Base-by-base conservation (phyloP, 495 filamentous ascomycete species). In the Aspergillus avenaceus region DNA sequence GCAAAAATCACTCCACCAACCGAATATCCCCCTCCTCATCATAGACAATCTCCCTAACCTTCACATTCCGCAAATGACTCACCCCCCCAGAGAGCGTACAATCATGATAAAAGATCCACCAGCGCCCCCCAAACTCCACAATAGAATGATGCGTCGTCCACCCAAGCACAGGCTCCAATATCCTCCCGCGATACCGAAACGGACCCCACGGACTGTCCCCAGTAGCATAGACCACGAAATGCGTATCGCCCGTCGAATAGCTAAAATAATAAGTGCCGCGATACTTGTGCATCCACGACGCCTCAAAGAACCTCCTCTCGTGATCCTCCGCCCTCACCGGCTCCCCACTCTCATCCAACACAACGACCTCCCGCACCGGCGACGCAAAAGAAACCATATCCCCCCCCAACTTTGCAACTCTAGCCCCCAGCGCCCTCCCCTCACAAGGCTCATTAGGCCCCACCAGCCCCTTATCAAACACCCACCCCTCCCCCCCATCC, bases 141-240 rank as follows among this genome's bases (percentile, higher is more conserved):
- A 90, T 84, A n/a, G 80, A 84, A 67, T 88, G 85, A 70, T 88
- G 85, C 47, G 86, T 90, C 38, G 86, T 90, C 86, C 86, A 90
- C 5, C 86, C 85, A 3, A 84, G 57, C 51, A 88, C 86, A 2
- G 85, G 86, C 72, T 90, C 84, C 44, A 90, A 63, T 50, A 90
- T 84, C 29, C 80, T 65, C 2, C 85, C 85, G 6, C 72, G 75
- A 48, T 87, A 90, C 13, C 77, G 83, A 56, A 88, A 90, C 12
- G 85, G 86, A 2, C 86, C 86, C 19, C 79, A 64, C 7, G 85
- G 84, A 54, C 62, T 78, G 5, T 73, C 63, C 2, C 84, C 78
- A 22, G 69, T 74, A 4, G 83, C 85, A 65, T 87, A 88, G 46
- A 61, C 78, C n/a, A 89, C 65, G 56, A 71, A 86, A 62, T 88